Base-by-base conservation (phyloP, 805 yeast species). In the Wickerhamiella brachini region DNA sequence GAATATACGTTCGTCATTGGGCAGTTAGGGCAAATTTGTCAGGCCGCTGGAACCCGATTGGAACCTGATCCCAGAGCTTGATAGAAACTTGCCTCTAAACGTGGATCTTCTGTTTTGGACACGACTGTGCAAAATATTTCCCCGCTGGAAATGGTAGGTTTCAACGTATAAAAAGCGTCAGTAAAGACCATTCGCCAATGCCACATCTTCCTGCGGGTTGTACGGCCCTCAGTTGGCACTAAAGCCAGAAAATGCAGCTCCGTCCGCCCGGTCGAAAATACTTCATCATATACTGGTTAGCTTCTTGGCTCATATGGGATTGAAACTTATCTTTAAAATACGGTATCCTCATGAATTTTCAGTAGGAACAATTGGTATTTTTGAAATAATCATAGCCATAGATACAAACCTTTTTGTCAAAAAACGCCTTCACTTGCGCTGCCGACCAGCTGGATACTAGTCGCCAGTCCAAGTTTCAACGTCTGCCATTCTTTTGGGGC, bases 181-280 rank as follows among this genome's bases (percentile, higher is more conserved):
- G 59, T 29, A 26, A 53, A 49, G 62, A 59, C 63, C 62, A 56
- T 52, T 59, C 62, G 59, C 54, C 53, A 53, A 20, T 8, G 48
- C 48, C 47, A 44, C 49, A 34, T 47, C 29, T 41, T 50, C 58
- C 61, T 57, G 49, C 52, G 51, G 59, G 61, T 49, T 59, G 63
- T 59, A 59, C 63, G 52, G 63, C 60, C 63, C 47, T 45, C 49
- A 48, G 57, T 50, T 59, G 58, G 57, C 51, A 29, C 12, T 50
- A 15, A 48, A 29, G 45, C 56, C 56, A 42, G 59, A 50, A 44
- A 44, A 38, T 21, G 44, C 44, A 45, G 44, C 44, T 65, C 59
- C 56, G 68, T 64, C 68, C 68, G 68, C 68, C 68, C 68, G 68
- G 68, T 65, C 68, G 66, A 61, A 56, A 55, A 54, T 54, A 56